These are phyloP conservation scores for Cladophialophora carrionii DNA, from an alignment of 2,329 filamentous ascomycete species.

Conservation along the genomic window DNA sequence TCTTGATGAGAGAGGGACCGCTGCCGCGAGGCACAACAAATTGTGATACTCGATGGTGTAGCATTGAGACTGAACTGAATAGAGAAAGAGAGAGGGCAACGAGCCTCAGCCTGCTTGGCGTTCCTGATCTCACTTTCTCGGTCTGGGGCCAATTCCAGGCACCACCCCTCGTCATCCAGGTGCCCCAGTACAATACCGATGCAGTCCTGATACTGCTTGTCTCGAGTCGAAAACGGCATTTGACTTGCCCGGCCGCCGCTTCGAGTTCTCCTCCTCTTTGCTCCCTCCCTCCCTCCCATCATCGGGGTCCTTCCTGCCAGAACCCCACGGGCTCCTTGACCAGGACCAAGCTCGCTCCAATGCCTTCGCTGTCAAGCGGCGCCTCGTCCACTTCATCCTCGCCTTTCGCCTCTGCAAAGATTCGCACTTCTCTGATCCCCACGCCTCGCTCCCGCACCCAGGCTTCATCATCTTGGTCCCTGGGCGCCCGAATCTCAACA, in stretches of 20 bases:
- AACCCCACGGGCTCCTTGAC: conserved; percentile 15
- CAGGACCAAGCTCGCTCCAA: conserved; percentile 30
- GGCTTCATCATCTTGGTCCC: conserved; percentile 27
- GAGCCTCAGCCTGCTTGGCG: too few relatives aligned
- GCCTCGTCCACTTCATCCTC: conserved; percentile 26
- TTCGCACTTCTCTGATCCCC: conserved; percentile 30
- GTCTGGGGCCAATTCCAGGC: neutral
- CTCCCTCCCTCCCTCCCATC: neutral
- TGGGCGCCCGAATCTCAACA: conserved; percentile 26
- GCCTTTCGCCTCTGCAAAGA: conserved; percentile 24
- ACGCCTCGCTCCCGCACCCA: conserved; percentile 33
- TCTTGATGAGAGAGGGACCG: neutral
- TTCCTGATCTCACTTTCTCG: too few relatives aligned
- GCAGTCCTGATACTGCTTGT: neutral
- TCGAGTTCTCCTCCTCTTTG: neutral
- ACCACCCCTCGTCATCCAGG: neutral
- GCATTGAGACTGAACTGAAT: neutral
- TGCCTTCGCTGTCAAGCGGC: conserved; percentile 30
- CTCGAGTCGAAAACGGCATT: neutral
- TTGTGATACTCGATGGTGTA: neutral
- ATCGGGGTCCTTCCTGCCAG: conserved; percentile 10
- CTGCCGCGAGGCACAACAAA: conserved; percentile 2
- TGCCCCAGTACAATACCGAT: neutral
- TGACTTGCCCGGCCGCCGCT: neutral
- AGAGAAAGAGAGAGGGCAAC: neutral